Evolutionary conservation across 768 basidiomycete species (phyloP), one percentile per base, ranked within the genome.

Genomic region (Boletellus ananas): DNA sequence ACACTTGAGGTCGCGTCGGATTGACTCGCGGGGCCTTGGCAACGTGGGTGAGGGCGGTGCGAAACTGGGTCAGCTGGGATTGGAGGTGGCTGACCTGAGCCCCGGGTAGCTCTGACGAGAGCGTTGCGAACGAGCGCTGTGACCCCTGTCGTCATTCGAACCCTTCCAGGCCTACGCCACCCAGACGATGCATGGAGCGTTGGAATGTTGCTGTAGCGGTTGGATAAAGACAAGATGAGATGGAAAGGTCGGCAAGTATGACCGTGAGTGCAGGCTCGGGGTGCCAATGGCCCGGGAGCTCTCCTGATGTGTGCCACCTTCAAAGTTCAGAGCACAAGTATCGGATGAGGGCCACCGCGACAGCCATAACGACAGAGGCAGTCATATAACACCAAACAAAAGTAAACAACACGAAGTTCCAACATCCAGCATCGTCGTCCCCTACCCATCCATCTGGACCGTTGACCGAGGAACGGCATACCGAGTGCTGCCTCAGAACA

Each of bases 21-120:
- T 97, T 49, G 86, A 81, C 36, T 86, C 81, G 43, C 91, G 84
- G 66, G 9, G 82, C 81, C 20, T 80, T 71, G 2, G 94, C 91
- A 60, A 98, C 98, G 51, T 77, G 78, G 3, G 79, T 70, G 42
- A 97, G 81, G 0, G 90, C 82, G 3, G 82, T 74, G 58, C 90
- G 89, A 71, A 96, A 96, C 23, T 5, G 23, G 23, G 23, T 23
- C 23, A 3, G 23, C 5, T 23, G 23, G 23, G 23, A 23, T 5
- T 23, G 5, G 23, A 23, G 5, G 23, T 5, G 23, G 23, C 5
- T 5, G 23, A 23, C 23, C 23, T 25, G 23, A 6, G 23, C 23
- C 23, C 23, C 3, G 23, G 23, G 23, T 5, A 23, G 23, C 5
- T 23, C 23, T 23, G 23, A 23, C 3, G 23, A 23, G 23, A 3